phyloP scores from a whole-genome alignment of 495 filamentous ascomycete species.

The Thermothielavioides terrestris region DNA sequence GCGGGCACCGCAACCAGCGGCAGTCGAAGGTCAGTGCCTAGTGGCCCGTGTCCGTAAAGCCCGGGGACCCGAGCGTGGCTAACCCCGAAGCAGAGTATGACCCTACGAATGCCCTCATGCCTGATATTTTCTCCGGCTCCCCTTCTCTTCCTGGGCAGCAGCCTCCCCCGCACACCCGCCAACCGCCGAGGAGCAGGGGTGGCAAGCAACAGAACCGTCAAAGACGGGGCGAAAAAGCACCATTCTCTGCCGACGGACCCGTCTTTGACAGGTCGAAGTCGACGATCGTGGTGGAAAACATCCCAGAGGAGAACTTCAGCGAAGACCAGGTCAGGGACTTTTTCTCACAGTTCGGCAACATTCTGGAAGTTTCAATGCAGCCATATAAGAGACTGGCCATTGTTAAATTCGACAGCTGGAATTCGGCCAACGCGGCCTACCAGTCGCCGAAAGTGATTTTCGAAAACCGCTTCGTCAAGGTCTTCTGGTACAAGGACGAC shows the following conservation, averaged over 20 bases:
- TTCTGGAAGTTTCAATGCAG: constrained; percentile 65
- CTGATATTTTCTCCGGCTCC: constrained; percentile 5
- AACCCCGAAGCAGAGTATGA: constrained; percentile 62
- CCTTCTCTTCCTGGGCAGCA: constrained; percentile 1
- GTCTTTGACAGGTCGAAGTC: constrained; percentile 65
- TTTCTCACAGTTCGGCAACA: constrained; percentile 77
- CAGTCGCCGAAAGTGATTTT: constrained; percentile 91
- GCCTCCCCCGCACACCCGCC: not conserved
- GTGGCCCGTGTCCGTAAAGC: not conserved
- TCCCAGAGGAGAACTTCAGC: constrained; percentile 76
- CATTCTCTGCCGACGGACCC: constrained; percentile 69
- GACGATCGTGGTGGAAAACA: constrained; percentile 84
- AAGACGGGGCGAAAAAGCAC: constrained; percentile 36
- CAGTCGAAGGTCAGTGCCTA: constrained; percentile 36
- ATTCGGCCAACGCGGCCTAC: constrained; percentile 71
- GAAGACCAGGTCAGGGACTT: constrained; percentile 69
- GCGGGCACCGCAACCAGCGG: constrained; percentile 2
- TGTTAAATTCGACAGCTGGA: constrained; percentile 69
- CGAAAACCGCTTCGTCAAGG: constrained; percentile 95
- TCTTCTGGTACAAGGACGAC: constrained; percentile 83
- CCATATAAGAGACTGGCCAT: constrained; percentile 69
- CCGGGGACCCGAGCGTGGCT: not conserved
- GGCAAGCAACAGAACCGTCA: constrained; percentile 15
- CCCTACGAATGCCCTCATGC: constrained; percentile 51
- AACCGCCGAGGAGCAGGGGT: constrained; percentile 6